These are phyloP conservation scores for Tetrapisispora fleetii DNA, from an alignment of 805 yeast species.

Conservation along the genomic window DNA sequence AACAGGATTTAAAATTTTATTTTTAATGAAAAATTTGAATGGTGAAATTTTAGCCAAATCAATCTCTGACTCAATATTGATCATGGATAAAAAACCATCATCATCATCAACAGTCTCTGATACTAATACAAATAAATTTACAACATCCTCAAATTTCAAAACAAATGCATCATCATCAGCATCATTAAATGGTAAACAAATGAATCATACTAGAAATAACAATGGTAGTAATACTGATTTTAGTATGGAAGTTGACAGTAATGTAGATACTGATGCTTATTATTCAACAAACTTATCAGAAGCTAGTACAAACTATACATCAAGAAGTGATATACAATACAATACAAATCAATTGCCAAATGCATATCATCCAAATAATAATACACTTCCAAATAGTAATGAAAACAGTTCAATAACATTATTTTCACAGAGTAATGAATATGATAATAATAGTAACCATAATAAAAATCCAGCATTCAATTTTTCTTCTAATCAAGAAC, in stretches of 20 bases:
- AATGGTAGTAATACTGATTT: conserved; percentile 1
- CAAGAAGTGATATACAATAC: conserved; percentile 1
- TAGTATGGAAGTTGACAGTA: not conserved
- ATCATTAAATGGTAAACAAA: not conserved
- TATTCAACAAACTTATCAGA: conserved; percentile 4
- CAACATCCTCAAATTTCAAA: not conserved
- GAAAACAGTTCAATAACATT: not conserved
- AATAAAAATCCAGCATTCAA: not conserved
- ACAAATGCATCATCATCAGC: not conserved
- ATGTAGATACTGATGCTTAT: conserved; percentile 3
- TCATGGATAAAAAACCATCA: conserved; percentile 85
- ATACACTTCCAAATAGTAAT: not conserved
- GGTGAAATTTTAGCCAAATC: conserved; percentile 64
- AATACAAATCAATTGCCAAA: not conserved
- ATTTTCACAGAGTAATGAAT: not conserved
- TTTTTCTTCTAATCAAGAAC: not conserved
- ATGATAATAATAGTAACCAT: not conserved
- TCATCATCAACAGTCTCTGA: conserved; percentile 1
- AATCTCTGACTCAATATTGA: conserved; percentile 67
- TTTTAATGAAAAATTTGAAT: conserved; percentile 51
- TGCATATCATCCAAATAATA: not conserved
- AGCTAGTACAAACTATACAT: conserved; percentile 1
- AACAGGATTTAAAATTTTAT: conserved; percentile 70
- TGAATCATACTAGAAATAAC: not conserved
- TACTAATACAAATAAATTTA: not conserved